Base-by-base conservation (phyloP, 2,329 filamentous ascomycete genomes). In the Pyrenophora seminiperda region DNA sequence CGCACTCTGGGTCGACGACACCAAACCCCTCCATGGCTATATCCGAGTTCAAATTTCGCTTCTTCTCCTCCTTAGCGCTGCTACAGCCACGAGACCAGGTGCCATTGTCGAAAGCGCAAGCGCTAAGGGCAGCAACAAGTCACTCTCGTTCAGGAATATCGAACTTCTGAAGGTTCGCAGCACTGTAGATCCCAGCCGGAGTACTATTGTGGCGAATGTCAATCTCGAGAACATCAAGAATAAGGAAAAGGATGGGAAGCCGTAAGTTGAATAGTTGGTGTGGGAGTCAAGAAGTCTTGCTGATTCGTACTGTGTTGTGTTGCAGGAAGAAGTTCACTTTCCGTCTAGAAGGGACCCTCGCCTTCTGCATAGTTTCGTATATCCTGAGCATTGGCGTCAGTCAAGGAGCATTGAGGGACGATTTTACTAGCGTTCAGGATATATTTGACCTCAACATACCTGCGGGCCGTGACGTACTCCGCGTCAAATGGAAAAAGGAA, bases 191-290 rank as follows among this genome's bases (percentile, higher is more conserved):
- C 42, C 50, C 29, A 50, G 29, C 5, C 11, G 24, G 40, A 58
- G 54, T 31, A 60, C 53, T 33, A 49, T 63, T 41, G 29, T 56
- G 32, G 59, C 42, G 14, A 60, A 59, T 41, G 42, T 62, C 6
- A 62, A 62, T 34, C 42, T 62, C 10, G 51, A 60, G 41, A 41
- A 63, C 33, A 32, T 62, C 4, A 62, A 63, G 31, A 62, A 63
- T 29, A 60, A 62, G 39, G 49, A 62, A 17, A 60, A 48, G 24
- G 47, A 42, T 38, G 37, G 58, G 7, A 60, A 32, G 43, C 50
- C 32, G 41, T 63, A 60, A 33, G 54, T 61, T 37, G 33, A 14
- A 30, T 20, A 43, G 37, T 22, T 41, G 17, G 42, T 44, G n/a
- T 37, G 2, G 31, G 29, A 15, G 24, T 17, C 18, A 39, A 43